phyloP scores from a whole-genome alignment of 306 rosid genomes.

The Rosa multiflora region DNA sequence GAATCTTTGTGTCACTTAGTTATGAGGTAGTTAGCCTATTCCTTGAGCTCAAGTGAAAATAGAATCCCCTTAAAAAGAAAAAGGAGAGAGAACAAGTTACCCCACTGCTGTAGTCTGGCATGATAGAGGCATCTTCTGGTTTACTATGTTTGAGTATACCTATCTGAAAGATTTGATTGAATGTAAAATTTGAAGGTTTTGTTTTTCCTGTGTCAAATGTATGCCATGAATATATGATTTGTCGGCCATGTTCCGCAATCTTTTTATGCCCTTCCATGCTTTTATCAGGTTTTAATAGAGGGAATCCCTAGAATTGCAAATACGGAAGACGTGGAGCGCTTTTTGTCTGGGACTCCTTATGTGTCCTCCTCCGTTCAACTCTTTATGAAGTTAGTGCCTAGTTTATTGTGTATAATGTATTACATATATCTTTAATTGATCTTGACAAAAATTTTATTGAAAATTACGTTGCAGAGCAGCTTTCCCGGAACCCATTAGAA shows the following conservation, averaged over 20 bases:
- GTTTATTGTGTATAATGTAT: background rate
- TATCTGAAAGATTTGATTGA: background rate
- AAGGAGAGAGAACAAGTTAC: background rate
- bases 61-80: background rate
- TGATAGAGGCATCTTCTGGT: background rate
- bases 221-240: background rate
- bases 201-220: background rate
- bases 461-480: slow-evolving; percentile 42
- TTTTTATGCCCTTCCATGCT: slow-evolving; percentile 9
- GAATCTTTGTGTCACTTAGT: background rate
- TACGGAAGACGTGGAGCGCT: slow-evolving; percentile 52
- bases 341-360: slow-evolving; percentile 54
- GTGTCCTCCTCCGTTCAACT: slow-evolving; percentile 40
- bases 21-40: background rate
- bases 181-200: background rate
- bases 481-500: slow-evolving; percentile 33
- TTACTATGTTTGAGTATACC: background rate
- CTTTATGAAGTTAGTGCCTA: slow-evolving; percentile 43
- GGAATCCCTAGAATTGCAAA: slow-evolving; percentile 47
- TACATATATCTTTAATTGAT: slow-evolving; percentile 14
- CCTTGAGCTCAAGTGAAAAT: background rate
- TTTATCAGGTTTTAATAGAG: slow-evolving; percentile 59
- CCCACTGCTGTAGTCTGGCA: background rate
- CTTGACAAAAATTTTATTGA: slow-evolving; percentile 1
- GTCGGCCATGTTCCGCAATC: background rate